A percentile compares a stretch with the other conserved stretches of the same genome.
Evolutionary conservation across 108 stramenopile species (phyloP).

Genomic region (Nannochloropsis salina): DNA sequence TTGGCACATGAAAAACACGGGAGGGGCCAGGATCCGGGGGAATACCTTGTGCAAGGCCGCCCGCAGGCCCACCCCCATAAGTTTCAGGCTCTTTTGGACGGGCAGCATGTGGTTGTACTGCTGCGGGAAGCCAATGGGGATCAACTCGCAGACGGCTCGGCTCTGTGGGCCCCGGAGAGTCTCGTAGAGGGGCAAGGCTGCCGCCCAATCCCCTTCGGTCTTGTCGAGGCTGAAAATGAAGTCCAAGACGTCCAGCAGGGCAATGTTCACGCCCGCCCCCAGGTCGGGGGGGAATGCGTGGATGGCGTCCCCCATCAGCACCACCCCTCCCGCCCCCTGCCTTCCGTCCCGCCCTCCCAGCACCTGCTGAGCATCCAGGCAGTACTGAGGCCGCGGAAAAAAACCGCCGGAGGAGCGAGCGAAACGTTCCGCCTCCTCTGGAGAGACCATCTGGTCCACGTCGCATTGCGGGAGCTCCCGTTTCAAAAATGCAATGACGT

Average conservation of each 20-base stretch:
- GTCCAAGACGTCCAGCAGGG: slow-evolving; percentile 29
- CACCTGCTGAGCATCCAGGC: slow-evolving; percentile 28
- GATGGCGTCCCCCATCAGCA: slow-evolving; percentile 39
- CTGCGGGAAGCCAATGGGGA: slow-evolving; percentile 34
- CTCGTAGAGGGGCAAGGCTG: slow-evolving; percentile 30
- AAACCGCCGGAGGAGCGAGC: slow-evolving; percentile 28
- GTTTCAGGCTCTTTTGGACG: not conserved
- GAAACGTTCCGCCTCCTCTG: slow-evolving; percentile 30
- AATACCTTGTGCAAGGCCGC: slow-evolving; percentile 27
- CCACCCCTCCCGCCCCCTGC: slow-evolving; percentile 16
- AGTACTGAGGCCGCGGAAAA: slow-evolving; percentile 40
- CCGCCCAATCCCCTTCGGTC: slow-evolving; percentile 22
- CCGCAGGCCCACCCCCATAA: slow-evolving; percentile 19
- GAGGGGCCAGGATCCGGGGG: slow-evolving; percentile 25
- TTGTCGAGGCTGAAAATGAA: slow-evolving; percentile 24
- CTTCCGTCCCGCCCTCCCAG: not conserved
- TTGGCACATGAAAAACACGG: slow-evolving; percentile 23
- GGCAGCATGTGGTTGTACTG: slow-evolving; percentile 35
- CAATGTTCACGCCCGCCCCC: slow-evolving; percentile 36
- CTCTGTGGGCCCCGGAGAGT: slow-evolving; percentile 18
- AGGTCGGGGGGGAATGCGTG: slow-evolving; percentile 40
- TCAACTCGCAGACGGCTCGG: slow-evolving; percentile 31
- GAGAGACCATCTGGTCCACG: not conserved
- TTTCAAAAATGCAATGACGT: not conserved
- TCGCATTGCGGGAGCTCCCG: slow-evolving; percentile 24